Percentiles rank a stretch among this genome's conserved stretches.
Conservation (phyloP, 495 filamentous ascomycete species). For the Aspergillus mulundensis region DNA sequence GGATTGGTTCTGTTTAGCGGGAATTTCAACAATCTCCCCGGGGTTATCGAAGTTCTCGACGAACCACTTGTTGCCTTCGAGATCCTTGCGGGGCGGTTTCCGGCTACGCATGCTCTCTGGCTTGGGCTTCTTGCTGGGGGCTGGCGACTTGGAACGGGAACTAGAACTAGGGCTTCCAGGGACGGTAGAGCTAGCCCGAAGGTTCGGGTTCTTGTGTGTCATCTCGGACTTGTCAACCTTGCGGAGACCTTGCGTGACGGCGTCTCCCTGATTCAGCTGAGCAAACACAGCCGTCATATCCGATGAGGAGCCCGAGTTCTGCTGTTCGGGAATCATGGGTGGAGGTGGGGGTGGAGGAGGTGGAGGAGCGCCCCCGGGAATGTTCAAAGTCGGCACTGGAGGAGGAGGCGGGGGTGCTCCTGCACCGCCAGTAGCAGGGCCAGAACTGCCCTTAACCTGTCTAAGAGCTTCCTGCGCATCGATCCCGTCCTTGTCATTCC, state of each 20-base stretch:
- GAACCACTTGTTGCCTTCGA: constrained; percentile 94
- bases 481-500: constrained; percentile 77
- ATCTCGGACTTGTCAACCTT: constrained; percentile 93
- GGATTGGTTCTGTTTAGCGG: constrained; percentile 77
- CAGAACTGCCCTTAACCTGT: constrained; percentile 53
- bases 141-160: constrained; percentile 69
- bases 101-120: constrained; percentile 90
- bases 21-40: constrained; percentile 65
- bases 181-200: constrained; percentile 70
- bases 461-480: constrained; percentile 67
- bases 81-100: constrained; percentile 85
- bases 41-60: constrained; percentile 90
- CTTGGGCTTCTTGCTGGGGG: constrained; percentile 87
- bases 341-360: constrained; percentile 60
- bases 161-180: constrained; percentile 48
- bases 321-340: constrained; percentile 23
- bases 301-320: constrained; percentile 19
- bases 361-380: constrained; percentile 62
- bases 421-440: constrained; percentile 33
- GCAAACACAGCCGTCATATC: constrained; percentile 84
- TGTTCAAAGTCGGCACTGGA: constrained; percentile 51
- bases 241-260: constrained; percentile 77
- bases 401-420: constrained; percentile 52
- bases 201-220: constrained; percentile 97
- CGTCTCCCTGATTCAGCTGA: constrained; percentile 81